Evolutionary conservation across 768 basidiomycete genomes (phyloP), one percentile per base, ranked within the genome.

Genomic region (Trametes cingulata): DNA sequence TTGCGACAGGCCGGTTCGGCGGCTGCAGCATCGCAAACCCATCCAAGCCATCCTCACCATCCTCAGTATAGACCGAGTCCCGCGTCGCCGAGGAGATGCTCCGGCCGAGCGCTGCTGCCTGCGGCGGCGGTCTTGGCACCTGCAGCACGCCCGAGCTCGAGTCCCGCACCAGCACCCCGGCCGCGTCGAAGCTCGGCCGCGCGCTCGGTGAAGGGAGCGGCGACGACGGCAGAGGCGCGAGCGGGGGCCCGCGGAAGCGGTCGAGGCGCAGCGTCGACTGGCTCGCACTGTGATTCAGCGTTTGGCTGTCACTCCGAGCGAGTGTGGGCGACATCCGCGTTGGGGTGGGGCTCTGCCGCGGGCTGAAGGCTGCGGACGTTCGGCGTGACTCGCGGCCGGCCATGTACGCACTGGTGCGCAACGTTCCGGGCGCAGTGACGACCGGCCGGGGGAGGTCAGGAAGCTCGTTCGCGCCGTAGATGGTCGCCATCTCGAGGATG

Each of bases 401-500:
- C 50, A 64, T 56, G 58, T 67, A 67, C 24, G 66, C 66, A 40
- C 63, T 64, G 17, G 33, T 40, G 45, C 63, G 62, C 5, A 61
- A 43, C 36, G 63, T 63, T 9, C 56, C 65, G 22, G 60, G 57
- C n/a, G 55, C 60, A 36, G 58, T 48, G 25, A 56, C 35, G 7
- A 42, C 52, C n/a, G 57, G 55, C 45, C 37, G 59, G 27, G 53
- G 60, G 39, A 57, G 29, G 29, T 63, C 61, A 13, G 54, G 56
- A 15, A 53, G 49, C 50, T 61, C 56, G 33, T 27, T 19, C 25
- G 19, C 48, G 24, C 61, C 54, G 61, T 78, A 78, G 14, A 77
- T 66, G 19, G 76, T 76, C 1, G 82, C 81, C 73, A 81, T 78
- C 65, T 84, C 80, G 36, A 86, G 73, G 69, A 84, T 83, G 24